Evolutionary conservation across 2,329 filamentous ascomycete species (phyloP), one percentile per base, ranked within the genome.

Genomic region (Graphilbum ipis-grandicollis): DNA sequence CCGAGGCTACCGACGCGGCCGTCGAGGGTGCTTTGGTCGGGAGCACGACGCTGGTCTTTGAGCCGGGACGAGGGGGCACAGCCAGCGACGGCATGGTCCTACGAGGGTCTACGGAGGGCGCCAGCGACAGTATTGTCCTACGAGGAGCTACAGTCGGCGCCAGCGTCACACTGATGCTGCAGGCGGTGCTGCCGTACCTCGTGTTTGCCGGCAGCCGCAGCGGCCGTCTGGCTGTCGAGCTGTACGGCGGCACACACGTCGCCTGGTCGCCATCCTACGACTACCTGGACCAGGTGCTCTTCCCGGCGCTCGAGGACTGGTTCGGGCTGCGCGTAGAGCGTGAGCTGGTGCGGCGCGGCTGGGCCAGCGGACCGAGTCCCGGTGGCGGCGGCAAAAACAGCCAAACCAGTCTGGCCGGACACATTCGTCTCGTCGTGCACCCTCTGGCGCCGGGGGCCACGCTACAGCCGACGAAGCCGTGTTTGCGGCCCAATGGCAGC

Each of bases 221-320:
- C 5, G 28, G 8, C 9, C 6, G 9, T 39, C 62, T 68, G 0
- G 56, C 59, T n/a, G 44, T 75, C 5, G 57, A 60, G 15, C 62
- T 77, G 7, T 57, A 61, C 2, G 71, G 71, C 5, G 71, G 72
- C 14, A 75, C 71, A 1, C 75, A 77, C 43, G 64, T 69, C 3
- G 55, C 58, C 9, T 71, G 62, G 46, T 71, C 70, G 1, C 56
- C 62, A 1, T 70, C 63, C n/a, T 74, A 60, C 40, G 71, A 78
- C 46, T 78, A 76, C 46, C 52, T 75, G 4, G 68, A 73, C 46
- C 71, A 75, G 46, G 65, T 76, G 1, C 56, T 77, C 1, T 52
- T 75, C 23, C 71, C 71, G 3, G 55, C 59, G 1, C 52, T 77
- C 1, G 56, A 68, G 46, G 53, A 57, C 3, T 56, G 57, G 4